phyloP scores from a whole-genome alignment of 148 eudicot species.

The Spergularia marina region DNA sequence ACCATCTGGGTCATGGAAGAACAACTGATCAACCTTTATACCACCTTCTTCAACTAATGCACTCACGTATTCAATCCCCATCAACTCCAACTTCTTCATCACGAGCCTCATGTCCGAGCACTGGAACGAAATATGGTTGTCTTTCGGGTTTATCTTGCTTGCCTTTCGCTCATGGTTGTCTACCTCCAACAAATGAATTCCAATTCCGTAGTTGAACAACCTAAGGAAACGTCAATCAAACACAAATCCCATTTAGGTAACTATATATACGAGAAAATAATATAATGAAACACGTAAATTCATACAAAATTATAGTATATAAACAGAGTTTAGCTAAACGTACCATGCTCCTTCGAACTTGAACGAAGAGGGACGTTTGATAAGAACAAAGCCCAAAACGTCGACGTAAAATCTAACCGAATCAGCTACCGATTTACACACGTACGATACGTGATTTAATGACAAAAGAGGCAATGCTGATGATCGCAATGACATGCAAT shows the following conservation, averaged over 20 bases:
- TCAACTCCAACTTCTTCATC: constrained; percentile 34
- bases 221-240: constrained; percentile 22
- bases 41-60: constrained; percentile 53
- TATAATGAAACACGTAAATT: too few relatives aligned
- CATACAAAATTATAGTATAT: too few relatives aligned
- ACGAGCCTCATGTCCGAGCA: constrained; percentile 44
- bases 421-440: constrained; percentile 39
- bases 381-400: constrained; percentile 47
- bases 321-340: not conserved
- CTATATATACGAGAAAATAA: too few relatives aligned
- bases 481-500: not conserved
- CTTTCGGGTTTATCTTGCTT: constrained; percentile 57
- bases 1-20: constrained; percentile 72
- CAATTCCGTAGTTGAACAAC: constrained; percentile 72
- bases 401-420: constrained; percentile 47
- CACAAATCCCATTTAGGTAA: not conserved
- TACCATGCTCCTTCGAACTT: constrained; percentile 62
- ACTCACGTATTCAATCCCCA: constrained; percentile 36
- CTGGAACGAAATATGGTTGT: constrained; percentile 74
- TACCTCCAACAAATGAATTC: constrained; percentile 54
- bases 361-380: constrained; percentile 60
- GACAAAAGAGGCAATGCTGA: constrained; percentile 29
- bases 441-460: constrained; percentile 47
- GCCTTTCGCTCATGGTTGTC: constrained; percentile 35
- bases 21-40: constrained; percentile 47